Conservation (phyloP, 2,329 filamentous ascomycete species). For the Akanthomyces uredinophilus region DNA sequence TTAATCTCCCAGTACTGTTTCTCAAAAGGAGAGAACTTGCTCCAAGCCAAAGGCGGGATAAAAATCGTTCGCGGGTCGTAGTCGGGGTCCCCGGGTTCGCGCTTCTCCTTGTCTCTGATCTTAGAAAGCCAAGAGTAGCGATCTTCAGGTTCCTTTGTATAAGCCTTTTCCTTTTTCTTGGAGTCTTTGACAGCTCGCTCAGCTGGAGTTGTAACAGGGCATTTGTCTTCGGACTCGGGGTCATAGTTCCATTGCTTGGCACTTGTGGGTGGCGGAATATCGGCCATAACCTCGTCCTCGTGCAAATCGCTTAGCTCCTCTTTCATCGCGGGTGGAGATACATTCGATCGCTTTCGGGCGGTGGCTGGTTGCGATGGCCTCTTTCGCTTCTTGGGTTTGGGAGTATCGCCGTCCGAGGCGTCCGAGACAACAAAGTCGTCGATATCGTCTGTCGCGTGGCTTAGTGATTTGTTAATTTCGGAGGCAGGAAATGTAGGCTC, state of each 20-base stretch:
- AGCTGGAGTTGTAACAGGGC: slow-evolving; percentile 30
- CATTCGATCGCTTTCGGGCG: slow-evolving; percentile 58
- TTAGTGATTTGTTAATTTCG: no score
- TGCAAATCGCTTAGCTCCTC: slow-evolving; percentile 42
- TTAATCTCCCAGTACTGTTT: slow-evolving; percentile 99
- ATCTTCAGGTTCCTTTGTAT: slow-evolving; percentile 76
- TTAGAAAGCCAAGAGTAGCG: slow-evolving; percentile 89
- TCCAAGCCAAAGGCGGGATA: slow-evolving; percentile 75
- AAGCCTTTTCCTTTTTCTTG: slow-evolving; percentile 60
- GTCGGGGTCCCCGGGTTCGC: slow-evolving; percentile 73
- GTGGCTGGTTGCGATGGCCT: slow-evolving; percentile 48
- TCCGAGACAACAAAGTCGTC: slow-evolving; percentile 86
- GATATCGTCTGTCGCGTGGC: slow-evolving; percentile 53
- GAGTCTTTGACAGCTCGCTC: slow-evolving; percentile 26
- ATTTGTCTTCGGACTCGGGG: slow-evolving; percentile 39
- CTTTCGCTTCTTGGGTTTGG: slow-evolving; percentile 68
- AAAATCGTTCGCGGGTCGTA: slow-evolving; percentile 90
- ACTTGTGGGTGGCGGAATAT: slow-evolving; percentile 60
- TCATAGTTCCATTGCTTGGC: slow-evolving; percentile 75
- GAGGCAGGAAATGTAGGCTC: slow-evolving; percentile 10
- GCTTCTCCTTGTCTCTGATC: slow-evolving; percentile 75
- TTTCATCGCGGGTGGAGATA: slow-evolving; percentile 35
- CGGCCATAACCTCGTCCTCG: slow-evolving; percentile 51
- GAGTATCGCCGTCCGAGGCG: slow-evolving; percentile 65
- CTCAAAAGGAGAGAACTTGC: slow-evolving; percentile 86